These are phyloP conservation scores for Mycena rebaudengoi DNA, from an alignment of 768 basidiomycete genomes.

Conservation along the genomic window DNA sequence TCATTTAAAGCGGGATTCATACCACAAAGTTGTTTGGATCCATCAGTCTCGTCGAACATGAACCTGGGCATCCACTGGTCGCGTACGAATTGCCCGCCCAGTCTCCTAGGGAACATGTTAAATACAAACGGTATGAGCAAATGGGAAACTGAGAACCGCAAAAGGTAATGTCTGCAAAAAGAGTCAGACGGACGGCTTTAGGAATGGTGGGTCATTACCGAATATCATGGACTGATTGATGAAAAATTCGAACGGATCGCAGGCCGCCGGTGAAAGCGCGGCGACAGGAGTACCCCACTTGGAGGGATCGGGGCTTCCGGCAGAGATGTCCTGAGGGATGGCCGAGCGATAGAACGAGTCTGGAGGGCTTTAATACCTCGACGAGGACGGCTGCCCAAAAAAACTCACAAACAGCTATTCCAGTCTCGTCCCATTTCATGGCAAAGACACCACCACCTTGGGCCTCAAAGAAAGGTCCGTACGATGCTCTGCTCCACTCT, in stretches of 20 bases:
- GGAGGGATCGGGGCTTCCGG: constrained; percentile 69
- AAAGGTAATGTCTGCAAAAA: constrained; percentile 76
- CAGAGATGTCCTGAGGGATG: constrained; percentile 70
- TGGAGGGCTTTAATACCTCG: constrained; percentile 37
- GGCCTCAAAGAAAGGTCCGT: constrained; percentile 82
- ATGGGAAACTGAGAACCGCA: constrained; percentile 60
- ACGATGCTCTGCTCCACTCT: constrained; percentile 85
- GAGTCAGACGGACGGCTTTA: not conserved
- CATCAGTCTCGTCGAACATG: constrained; percentile 68
- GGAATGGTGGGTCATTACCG: constrained; percentile 51
- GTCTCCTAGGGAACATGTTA: constrained; percentile 57
- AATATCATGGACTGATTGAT: constrained; percentile 78
- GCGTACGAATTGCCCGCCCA: constrained; percentile 88
- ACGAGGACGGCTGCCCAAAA: constrained; percentile 8
- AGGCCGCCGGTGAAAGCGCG: constrained; percentile 57
- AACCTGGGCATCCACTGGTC: constrained; percentile 78
- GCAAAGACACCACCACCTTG: constrained; percentile 87
- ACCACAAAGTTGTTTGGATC: constrained; percentile 79
- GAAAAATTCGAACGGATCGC: constrained; percentile 68
- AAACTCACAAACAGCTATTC: constrained; percentile 79
- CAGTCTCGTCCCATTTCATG: constrained; percentile 87
- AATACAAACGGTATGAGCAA: not conserved
- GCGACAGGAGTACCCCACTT: constrained; percentile 78
- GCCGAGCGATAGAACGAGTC: constrained; percentile 88
- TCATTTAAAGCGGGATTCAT: constrained; percentile 33